A percentile compares a stretch with the other conserved stretches of the same genome.
phyloP scores from a whole-genome alignment of 306 rosid genomes.

The Prunus salicina region DNA sequence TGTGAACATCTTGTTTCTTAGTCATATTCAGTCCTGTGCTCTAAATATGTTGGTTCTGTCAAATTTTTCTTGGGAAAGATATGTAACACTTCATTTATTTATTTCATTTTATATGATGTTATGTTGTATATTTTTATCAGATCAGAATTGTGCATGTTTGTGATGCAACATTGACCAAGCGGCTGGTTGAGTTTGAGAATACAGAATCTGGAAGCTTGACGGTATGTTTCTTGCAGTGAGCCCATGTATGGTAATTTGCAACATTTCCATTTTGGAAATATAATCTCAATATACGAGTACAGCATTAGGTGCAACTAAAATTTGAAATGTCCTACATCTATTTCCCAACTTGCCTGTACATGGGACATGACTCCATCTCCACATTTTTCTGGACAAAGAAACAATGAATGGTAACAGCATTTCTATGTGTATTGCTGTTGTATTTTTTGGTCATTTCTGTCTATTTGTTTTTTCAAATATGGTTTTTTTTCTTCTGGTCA shows the following conservation, averaged over 20 bases:
- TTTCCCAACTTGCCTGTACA: neutral
- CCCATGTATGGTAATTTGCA: neutral
- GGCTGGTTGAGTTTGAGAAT: slow-evolving; percentile 84
- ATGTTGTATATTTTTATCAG: slow-evolving; percentile 35
- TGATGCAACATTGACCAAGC: slow-evolving; percentile 83
- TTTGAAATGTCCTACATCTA: neutral
- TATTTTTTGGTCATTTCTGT: too few relatives aligned
- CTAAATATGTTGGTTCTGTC: neutral
- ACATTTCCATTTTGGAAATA: neutral
- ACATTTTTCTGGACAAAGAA: neutral
- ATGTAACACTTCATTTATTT: neutral
- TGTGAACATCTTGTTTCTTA: neutral
- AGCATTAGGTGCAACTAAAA: neutral
- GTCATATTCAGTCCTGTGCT: neutral
- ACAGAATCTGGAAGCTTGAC: slow-evolving; percentile 88
- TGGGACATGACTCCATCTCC: neutral
- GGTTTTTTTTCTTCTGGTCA: too few relatives aligned
- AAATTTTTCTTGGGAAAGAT: neutral
- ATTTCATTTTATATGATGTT: neutral
- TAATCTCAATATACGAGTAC: slow-evolving; percentile 24
- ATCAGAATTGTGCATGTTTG: slow-evolving; percentile 78
- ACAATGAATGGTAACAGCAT: neutral
- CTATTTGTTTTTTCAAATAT: too few relatives aligned
- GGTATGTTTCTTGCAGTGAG: slow-evolving; percentile 37
- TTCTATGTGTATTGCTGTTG: neutral